A percentile compares a stretch with the other conserved stretches of the same genome.
Evolutionary conservation across 2,329 filamentous ascomycete species (phyloP).

Genomic region (Talaromyces sp.): DNA sequence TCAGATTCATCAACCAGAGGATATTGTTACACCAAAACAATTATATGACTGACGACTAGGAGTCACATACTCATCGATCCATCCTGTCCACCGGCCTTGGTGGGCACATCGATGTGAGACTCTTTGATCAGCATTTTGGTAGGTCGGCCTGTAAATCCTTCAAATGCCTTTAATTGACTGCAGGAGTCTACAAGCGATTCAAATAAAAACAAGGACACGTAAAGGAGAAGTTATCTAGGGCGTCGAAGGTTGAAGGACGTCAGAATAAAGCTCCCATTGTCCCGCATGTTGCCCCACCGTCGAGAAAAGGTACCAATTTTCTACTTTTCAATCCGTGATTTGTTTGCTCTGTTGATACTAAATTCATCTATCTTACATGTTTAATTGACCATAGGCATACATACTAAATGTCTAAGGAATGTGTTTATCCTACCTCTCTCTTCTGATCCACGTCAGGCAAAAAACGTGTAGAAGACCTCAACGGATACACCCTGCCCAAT

Average conservation of each 20-base stretch:
- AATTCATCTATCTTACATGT: background rate
- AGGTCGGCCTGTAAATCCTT: background rate
- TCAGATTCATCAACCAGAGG: background rate
- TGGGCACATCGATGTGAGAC: slow-evolving; percentile 57
- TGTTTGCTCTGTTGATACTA: background rate
- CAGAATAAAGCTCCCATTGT: slow-evolving; percentile 11
- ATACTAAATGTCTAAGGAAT: too few species aligned
- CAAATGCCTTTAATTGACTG: too few species aligned
- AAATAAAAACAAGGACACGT: background rate
- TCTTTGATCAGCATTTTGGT: slow-evolving; percentile 58
- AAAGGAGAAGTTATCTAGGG: background rate
- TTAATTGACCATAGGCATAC: too few species aligned
- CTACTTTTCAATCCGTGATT: background rate
- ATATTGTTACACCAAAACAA: too few species aligned
- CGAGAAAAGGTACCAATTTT: background rate
- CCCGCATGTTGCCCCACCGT: slow-evolving; percentile 13
- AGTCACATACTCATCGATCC: slow-evolving; percentile 51
- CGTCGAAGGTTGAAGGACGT: background rate
- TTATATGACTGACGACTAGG: background rate
- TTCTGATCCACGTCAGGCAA: background rate
- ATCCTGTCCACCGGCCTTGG: slow-evolving; percentile 54
- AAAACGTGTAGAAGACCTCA: background rate
- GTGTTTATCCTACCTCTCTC: too few species aligned
- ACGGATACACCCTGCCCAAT: background rate
- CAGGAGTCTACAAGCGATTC: background rate